Evolutionary conservation across 192 early-diverging fungal species (phyloP), one percentile per base, ranked within the genome.

Genomic region (Geranomyces variabilis): DNA sequence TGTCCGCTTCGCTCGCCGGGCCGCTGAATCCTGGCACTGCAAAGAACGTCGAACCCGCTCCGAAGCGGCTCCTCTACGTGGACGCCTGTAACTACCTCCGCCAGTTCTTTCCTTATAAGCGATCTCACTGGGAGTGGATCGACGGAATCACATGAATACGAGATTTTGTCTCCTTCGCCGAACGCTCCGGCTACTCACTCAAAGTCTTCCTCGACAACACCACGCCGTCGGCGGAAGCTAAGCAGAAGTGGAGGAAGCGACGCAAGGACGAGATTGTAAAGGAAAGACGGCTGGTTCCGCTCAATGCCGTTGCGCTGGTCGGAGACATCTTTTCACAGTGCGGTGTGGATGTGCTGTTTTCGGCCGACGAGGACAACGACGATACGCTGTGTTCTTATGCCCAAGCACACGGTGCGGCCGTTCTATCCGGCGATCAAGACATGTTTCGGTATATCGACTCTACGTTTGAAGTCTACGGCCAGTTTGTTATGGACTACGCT

Each of bases 361-460:
- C 73, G 9, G 33, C 4, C 58, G 66, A 34, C 29, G 66, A 46
- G 17, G 73, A 74, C 60, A 74, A 74, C 43, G 73, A 74, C 55
- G 73, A 74, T 24, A 74, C 73, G 17, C 49, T 74, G 8, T 46
- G 51, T 41, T 29, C 53, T 22, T 70, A 60, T 48, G 73, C 73
- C 9, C 51, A 69, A 31, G 12, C 17, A 24, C 67, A 74, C 60
- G 36, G 55, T 12, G 73, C 73, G 17, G 29, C 66, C 22, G 15
- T 74, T 6, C 22, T 74, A 5, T 56, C 48, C 43, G 17, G 21
- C 43, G 73, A 74, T 33, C 67, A 60, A 22, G 73, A 74, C 48
- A 56, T 57, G n/a, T 74, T 55, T 21, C 46, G 73, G 24, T 74
- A 74, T 45, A 57, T 53, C 31, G 22, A 19, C 53, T n/a, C 56